These are phyloP conservation scores for Fraxinus dipetala DNA, from an alignment of 305 asterid genomes.

Conservation along the genomic window DNA sequence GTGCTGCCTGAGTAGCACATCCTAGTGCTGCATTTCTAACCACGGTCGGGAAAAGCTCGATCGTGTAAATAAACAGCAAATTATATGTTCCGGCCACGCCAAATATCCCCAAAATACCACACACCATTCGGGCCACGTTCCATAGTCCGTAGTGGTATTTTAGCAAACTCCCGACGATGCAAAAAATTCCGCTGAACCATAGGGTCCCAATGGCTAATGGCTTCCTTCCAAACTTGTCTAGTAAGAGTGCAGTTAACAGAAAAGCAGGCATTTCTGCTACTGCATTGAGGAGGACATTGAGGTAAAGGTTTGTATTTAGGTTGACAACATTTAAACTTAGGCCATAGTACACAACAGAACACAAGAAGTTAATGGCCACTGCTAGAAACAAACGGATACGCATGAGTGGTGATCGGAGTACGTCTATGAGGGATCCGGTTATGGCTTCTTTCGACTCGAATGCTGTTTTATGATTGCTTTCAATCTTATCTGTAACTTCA, in stretches of 20 bases:
- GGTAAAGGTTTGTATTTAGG: slow-evolving; percentile 73
- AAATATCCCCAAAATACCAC: slow-evolving; percentile 68
- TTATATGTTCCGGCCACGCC: slow-evolving; percentile 91
- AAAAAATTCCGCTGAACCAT: slow-evolving; percentile 67
- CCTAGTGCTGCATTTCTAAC: slow-evolving; percentile 63
- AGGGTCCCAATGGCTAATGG: slow-evolving; percentile 71
- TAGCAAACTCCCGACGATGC: slow-evolving; percentile 48
- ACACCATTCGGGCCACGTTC: slow-evolving; percentile 48
- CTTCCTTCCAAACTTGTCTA: slow-evolving; percentile 61
- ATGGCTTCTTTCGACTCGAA: slow-evolving; percentile 30
- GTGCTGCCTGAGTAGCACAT: slow-evolving; percentile 76
- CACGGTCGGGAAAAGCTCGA: slow-evolving; percentile 78
- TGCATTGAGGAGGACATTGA: slow-evolving; percentile 64
- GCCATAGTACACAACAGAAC: slow-evolving; percentile 79
- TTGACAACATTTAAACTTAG: slow-evolving; percentile 70
- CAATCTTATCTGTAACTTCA: background rate
- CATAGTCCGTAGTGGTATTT: slow-evolving; percentile 32
- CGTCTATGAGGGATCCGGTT: slow-evolving; percentile 62
- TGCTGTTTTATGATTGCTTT: background rate
- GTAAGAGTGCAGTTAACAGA: slow-evolving; percentile 52
- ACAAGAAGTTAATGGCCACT: slow-evolving; percentile 61
- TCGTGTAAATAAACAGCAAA: slow-evolving; percentile 61
- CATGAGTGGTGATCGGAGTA: slow-evolving; percentile 44
- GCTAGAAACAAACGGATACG: slow-evolving; percentile 64
- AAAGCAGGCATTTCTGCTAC: slow-evolving; percentile 84